phyloP scores from a whole-genome alignment of 2,329 filamentous ascomycete genomes.

The Fusarium luffae region DNA sequence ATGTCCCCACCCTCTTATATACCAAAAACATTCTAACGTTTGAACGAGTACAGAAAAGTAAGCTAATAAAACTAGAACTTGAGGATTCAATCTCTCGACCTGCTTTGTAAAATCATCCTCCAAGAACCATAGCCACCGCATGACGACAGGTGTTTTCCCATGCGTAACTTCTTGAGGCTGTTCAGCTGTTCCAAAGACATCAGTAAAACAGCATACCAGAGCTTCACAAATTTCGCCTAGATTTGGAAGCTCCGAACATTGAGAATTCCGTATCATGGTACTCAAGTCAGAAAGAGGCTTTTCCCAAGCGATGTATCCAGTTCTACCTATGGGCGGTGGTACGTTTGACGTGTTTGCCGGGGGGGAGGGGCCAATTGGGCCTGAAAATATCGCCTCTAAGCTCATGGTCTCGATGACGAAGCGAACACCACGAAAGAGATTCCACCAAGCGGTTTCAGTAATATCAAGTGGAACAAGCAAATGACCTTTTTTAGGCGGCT shows the following conservation, averaged over 20 bases:
- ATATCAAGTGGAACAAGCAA: background rate
- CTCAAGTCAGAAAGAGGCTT: background rate
- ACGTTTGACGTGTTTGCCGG: background rate
- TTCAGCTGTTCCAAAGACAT: background rate
- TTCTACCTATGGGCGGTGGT: background rate
- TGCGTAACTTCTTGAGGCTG: background rate
- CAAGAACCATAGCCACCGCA: background rate
- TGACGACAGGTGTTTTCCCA: background rate
- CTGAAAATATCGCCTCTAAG: background rate
- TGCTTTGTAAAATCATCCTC: background rate
- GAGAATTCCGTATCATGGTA: background rate
- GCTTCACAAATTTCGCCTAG: background rate
- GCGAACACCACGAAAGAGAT: background rate
- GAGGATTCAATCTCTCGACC: background rate
- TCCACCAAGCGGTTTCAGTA: background rate
- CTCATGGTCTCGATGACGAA: background rate
- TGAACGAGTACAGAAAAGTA: background rate
- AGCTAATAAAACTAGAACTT: background rate
- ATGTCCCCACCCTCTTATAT: background rate
- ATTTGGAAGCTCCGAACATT: background rate
- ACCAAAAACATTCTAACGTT: background rate
- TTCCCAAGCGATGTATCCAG: background rate
- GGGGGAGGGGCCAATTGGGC: background rate
- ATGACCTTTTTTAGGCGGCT: too few relatives aligned
- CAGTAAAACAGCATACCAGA: background rate